Evolutionary conservation across 169 alveolate species (phyloP).

Genomic region (Theileria equi): DNA sequence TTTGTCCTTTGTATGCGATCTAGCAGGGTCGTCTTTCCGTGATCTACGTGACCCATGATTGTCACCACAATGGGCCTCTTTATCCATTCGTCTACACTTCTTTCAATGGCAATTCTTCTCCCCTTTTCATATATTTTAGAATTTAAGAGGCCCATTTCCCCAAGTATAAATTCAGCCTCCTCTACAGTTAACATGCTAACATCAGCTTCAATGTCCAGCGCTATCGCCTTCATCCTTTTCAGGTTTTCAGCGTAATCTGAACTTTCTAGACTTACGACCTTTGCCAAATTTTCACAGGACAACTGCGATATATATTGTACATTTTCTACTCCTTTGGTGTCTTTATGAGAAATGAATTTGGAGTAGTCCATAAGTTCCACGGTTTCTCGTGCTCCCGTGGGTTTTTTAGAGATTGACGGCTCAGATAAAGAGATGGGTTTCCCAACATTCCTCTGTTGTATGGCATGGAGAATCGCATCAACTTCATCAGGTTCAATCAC

Average conservation of each 20-base stretch:
- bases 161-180: slow-evolving; percentile 83
- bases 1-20: slow-evolving; percentile 74
- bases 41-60: slow-evolving; percentile 97
- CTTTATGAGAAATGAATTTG: neutral
- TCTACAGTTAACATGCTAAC: slow-evolving; percentile 39
- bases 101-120: slow-evolving; percentile 65
- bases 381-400: too few relatives aligned
- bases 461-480: too few relatives aligned
- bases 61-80: slow-evolving; percentile 90
- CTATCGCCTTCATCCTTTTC: neutral
- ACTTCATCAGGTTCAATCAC: too few relatives aligned
- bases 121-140: slow-evolving; percentile 2
- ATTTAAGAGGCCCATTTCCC: slow-evolving; percentile 81
- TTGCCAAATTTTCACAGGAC: slow-evolving; percentile 5
- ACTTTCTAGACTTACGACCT: too few relatives aligned
- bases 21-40: slow-evolving; percentile 94
- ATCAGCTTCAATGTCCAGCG: slow-evolving; percentile 37
- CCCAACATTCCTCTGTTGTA: too few relatives aligned
- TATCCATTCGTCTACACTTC: slow-evolving; percentile 77
- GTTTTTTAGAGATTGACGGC: too few relatives aligned
- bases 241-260: too few relatives aligned
- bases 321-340: slow-evolving; percentile 7
- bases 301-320: slow-evolving; percentile 1
- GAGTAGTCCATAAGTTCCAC: neutral
- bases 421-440: too few relatives aligned